These are phyloP conservation scores for Balamuthia mandrillaris DNA, from an alignment of 208 protist genomes.

Conservation along the genomic window DNA sequence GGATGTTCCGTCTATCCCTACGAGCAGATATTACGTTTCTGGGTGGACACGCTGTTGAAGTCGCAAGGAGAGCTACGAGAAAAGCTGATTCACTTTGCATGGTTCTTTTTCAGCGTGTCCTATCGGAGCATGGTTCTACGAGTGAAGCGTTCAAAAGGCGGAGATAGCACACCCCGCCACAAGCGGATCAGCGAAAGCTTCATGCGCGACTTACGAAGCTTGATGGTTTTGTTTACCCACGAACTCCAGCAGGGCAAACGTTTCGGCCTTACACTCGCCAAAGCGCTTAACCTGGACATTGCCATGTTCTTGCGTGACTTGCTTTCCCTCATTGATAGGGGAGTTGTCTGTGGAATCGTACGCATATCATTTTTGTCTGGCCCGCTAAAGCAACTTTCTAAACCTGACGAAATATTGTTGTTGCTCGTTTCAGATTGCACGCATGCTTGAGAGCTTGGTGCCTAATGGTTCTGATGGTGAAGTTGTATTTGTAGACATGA, in stretches of 20 bases:
- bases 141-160: background rate
- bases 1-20: too few relatives aligned
- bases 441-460: too few relatives aligned
- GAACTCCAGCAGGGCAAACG: background rate
- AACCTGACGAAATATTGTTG: too few relatives aligned
- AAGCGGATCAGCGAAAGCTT: background rate
- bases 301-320: slow-evolving; percentile 63
- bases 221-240: background rate
- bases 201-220: background rate
- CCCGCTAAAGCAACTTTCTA: too few relatives aligned
- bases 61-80: too few relatives aligned
- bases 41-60: too few relatives aligned
- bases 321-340: slow-evolving; percentile 57
- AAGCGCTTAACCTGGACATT: slow-evolving; percentile 51
- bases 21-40: too few relatives aligned
- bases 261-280: slow-evolving; percentile 2
- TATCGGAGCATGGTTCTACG: background rate
- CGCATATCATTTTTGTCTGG: too few relatives aligned
- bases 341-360: slow-evolving; percentile 47
- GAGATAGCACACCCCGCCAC: background rate
- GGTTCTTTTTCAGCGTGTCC: background rate
- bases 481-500: background rate
- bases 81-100: background rate
- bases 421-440: too few relatives aligned
- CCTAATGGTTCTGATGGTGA: background rate